Base-by-base conservation (phyloP, 768 basidiomycete genomes). In the Sarcomyxa edulis region DNA sequence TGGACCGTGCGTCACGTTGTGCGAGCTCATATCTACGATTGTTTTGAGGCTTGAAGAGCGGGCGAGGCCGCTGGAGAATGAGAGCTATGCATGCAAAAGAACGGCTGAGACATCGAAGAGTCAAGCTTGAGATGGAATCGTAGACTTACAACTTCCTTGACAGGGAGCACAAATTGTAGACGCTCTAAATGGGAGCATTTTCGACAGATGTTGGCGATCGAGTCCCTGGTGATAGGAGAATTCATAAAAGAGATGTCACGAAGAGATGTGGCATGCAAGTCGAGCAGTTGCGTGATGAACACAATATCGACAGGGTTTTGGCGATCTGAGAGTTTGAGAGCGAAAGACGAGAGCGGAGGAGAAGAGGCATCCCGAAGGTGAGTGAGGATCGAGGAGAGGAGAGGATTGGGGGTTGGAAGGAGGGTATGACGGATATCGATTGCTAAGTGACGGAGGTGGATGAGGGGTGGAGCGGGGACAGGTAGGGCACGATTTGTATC, bases 101-200 rank as follows among this genome's bases (percentile, higher is more conserved):
- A 9, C 24, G n/a, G 12, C 23, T 29, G 35, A 30, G 30, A 32
- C n/a, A 39, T 32, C 10, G 6, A 26, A 28, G 9, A 31, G 27
- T 27, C 21, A 32, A 10, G n/a, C 14, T 7, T 34, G 23, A 37
- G 25, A 7, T 16, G 25, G 33, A 24, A 8, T 15, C 25, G 22
- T 27, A 15, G 20, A 52, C 68, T 28, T 33, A 76, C 76, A 20
- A 73, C 46, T 4, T 78, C 73, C 47, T 68, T 72, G 35, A 65
- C 53, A 3, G 77, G 74, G n/a, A 81, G 49, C 18, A 66, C 56
- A 8, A 82, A 43, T 27, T 69, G 69, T 4, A 83, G 53, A 36
- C 69, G 57, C 49, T 78, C 71, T 15, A 83, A 62, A 12, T 61
- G 48, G 3, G 52, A 41, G 48, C 78, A 79, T 14, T 48, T 40